Evolutionary conservation across 257 asterid species (phyloP), one percentile per base, ranked within the genome.

Genomic region (Nicotiana undulata): DNA sequence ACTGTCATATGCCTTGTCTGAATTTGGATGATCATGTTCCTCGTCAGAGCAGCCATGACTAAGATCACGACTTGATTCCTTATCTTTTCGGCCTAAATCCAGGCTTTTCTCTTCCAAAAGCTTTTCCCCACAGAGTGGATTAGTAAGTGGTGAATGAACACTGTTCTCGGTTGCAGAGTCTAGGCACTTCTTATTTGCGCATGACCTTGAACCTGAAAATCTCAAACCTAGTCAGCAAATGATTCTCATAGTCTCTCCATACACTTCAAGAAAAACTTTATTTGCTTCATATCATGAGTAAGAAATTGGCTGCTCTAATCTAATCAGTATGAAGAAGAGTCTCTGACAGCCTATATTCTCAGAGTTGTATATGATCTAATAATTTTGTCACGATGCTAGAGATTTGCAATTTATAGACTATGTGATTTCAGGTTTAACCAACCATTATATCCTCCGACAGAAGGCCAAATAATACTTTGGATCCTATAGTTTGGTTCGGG

Each of bases 141-240:
- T 80, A 32, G 13, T 17, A 32, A 51, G 81, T 49, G 77, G 81
- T 49, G 80, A 81, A 34, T 60, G 44, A 66, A 70, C 44, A 79
- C 32, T 5, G 0, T 75, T 83, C 34, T 81, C 70, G 22, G 65
- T 76, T 4, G 29, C 75, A 20, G 85, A 61, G 11, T 80, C 65
- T 17, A 77, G 59, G 79, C 83, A 72, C 22, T 84, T 81, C 12
- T 78, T 80, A 4, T 9, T 79, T 46, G 67, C 79, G 46, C 82
- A 74, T 46, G 87, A 63, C 31, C 56, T 65, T 2, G 75, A 77
- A 15, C 59, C 82, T 29, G 82, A 51, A 68, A 46, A 12, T 40
- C 61, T 60, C 16, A 56, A 60, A 20, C 9, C 24, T 20, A 56
- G n/a, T 60, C 37, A 59, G 22, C 51, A 72, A 44, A 44, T 40